Percentiles rank a stretch among this genome's conserved stretches.
phyloP scores from a whole-genome alignment of 768 basidiomycete species.

The Leccinum sublutescens region DNA sequence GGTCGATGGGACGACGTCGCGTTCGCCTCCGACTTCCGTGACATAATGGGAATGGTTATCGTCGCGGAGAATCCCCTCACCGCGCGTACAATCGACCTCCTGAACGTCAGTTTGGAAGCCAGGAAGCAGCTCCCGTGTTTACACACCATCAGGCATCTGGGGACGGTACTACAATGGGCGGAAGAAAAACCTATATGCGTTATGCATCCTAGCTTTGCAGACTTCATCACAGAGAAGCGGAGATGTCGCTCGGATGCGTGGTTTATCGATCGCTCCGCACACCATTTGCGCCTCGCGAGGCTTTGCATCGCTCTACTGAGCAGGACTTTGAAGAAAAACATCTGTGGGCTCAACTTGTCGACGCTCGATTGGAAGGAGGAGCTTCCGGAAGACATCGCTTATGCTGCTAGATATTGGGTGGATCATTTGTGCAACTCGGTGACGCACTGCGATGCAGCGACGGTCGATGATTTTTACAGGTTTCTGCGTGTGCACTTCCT shows the following conservation, averaged over 20 bases:
- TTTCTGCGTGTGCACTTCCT: conserved; percentile 29
- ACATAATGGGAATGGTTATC: conserved; percentile 32
- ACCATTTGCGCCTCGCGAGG: conserved; percentile 23
- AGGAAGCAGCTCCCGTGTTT: conserved; percentile 25
- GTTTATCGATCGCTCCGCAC: conserved; percentile 27
- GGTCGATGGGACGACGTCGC: conserved; percentile 31
- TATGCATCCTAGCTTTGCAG: conserved; percentile 34
- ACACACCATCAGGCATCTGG: conserved; percentile 30
- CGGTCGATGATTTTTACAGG: conserved; percentile 14
- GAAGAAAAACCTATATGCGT: conserved; percentile 29
- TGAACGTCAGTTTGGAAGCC: conserved; percentile 16
- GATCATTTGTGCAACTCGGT: conserved; percentile 27
- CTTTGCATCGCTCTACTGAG: conserved; percentile 24
- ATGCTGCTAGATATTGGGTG: conserved; percentile 29
- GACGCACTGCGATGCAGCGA: neutral
- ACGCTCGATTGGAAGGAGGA: conserved; percentile 11
- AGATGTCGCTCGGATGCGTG: conserved; percentile 30
- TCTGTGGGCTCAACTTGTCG: conserved; percentile 23
- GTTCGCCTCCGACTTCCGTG: conserved; percentile 31
- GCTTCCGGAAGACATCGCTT: conserved; percentile 27
- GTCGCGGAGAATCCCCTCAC: conserved; percentile 31
- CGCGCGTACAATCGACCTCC: conserved; percentile 24
- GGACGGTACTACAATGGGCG: conserved; percentile 28
- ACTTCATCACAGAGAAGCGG: conserved; percentile 32
- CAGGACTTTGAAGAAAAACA: conserved; percentile 24